Evolutionary conservation across 1,284 basidiomycete species (phyloP).

Genomic region (Ceratobasidium sp.): DNA sequence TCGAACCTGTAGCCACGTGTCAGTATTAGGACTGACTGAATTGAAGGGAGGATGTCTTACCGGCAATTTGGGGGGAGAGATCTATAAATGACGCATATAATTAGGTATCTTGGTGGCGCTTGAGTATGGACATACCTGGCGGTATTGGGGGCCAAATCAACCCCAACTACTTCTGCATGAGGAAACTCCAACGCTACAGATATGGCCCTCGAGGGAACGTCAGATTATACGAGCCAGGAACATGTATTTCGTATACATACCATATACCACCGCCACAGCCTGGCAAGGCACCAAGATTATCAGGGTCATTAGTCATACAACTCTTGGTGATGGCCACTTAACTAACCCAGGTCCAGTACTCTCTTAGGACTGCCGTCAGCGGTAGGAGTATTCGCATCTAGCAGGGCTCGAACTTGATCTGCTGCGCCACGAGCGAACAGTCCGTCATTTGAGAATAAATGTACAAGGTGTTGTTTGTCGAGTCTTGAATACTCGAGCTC

Average conservation of each 20-base stretch:
- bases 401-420: conserved; percentile 25
- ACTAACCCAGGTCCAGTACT: conserved; percentile 46
- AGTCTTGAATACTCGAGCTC: conserved; percentile 40
- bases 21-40: neutral
- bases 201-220: conserved; percentile 23
- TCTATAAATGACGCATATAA: conserved; percentile 6
- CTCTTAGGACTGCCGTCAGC: conserved; percentile 41
- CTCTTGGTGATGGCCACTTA: neutral
- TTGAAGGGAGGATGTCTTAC: conserved; percentile 12
- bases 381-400: conserved; percentile 35
- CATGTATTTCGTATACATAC: conserved; percentile 26
- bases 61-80: conserved; percentile 33
- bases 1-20: conserved; percentile 37
- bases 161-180: conserved; percentile 46
- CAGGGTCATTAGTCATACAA: neutral
- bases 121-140: conserved; percentile 1
- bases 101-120: neutral
- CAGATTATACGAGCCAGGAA: neutral
- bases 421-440: conserved; percentile 23
- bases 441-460: conserved; percentile 44
- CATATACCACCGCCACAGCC: conserved; percentile 45
- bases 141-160: conserved; percentile 45
- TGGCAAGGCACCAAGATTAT: neutral
- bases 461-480: conserved; percentile 47
- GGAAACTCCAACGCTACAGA: conserved; percentile 46